Base-by-base conservation (phyloP, 2,329 filamentous ascomycete genomes). In the Magnaporthales sp. region DNA sequence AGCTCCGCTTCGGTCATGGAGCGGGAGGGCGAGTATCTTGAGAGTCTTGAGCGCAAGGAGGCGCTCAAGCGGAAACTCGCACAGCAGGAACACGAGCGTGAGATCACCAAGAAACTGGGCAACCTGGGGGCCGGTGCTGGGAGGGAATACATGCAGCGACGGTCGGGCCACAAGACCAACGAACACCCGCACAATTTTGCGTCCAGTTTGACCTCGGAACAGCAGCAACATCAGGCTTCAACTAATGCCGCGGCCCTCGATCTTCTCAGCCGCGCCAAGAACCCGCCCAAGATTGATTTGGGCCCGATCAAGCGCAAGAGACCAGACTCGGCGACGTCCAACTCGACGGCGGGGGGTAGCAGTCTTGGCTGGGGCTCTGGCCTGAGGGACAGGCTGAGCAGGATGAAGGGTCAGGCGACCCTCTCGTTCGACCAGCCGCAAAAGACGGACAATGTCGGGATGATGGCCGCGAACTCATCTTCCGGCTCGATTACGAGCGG, bases 71-170 rank as follows among this genome's bases (percentile, higher is more conserved):
- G 87, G 67, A 84, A 84, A 3, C 79, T 93, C 6, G 84, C 86
- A 6, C 85, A 84, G 15, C 84, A 87, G 71, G 90, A 93, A 75
- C 89, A 86, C 73, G 91, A 94, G 75, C 81, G 87, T 24, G 88
- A 91, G 27, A 83, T 95, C 63, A 89, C 88, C 70, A 87, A 86
- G 74, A 86, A 86, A 70, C 80, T 95, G 2, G 86, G 86, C 10
- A 79, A 84, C 64, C 79, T 88, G 67, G 90, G 90, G 10, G 83
- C 80, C 63, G 88, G 88, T 6, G 84, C 89, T 0, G 91, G 90
- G 2, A 85, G 82, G 62, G 89, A 92, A 68, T 93, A 93, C 75
- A 88, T 93, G 83, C 82, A 79, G 66, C 76, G 74, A 24, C 62
- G 62, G 67, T 73, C 64, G 38, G 67, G 62, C 29, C 46, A 31